phyloP scores from a whole-genome alignment of 192 early-diverging fungal species.

The Podila minutissima region DNA sequence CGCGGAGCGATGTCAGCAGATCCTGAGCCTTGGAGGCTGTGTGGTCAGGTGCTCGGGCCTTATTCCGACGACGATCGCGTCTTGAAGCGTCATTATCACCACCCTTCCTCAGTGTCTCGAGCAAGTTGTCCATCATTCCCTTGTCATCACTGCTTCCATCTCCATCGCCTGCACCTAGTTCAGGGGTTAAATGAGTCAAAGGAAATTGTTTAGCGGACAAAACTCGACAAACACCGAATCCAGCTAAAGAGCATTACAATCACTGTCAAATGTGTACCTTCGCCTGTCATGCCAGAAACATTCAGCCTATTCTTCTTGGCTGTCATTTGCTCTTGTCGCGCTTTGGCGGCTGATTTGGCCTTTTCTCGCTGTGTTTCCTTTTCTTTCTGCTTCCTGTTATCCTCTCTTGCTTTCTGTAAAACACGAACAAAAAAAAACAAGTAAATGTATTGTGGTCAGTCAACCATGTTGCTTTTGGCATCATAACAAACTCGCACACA shows the following conservation, averaged over 20 bases:
- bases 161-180: constrained; percentile 23
- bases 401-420: constrained; percentile 59
- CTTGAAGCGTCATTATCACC: constrained; percentile 58
- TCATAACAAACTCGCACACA: neutral
- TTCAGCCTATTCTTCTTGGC: constrained; percentile 37
- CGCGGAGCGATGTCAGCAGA: constrained; percentile 30
- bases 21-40: constrained; percentile 32
- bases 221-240: neutral
- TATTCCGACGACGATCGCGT: constrained; percentile 36
- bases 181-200: constrained; percentile 6
- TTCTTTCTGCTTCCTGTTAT: constrained; percentile 60
- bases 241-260: neutral
- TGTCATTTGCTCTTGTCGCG: constrained; percentile 42
- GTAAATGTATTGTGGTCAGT: neutral
- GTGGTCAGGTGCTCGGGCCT: constrained; percentile 13
- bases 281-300: constrained; percentile 12
- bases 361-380: constrained; percentile 47
- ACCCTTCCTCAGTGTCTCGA: constrained; percentile 77
- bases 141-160: constrained; percentile 67
- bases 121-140: constrained; percentile 79
- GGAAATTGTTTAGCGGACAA: neutral
- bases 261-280: constrained; percentile 11
- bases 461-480: too few relatives aligned
- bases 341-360: constrained; percentile 43
- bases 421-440: neutral